Conservation (phyloP, 2,329 filamentous ascomycete species). For the Aspergillus hiratsukae region DNA sequence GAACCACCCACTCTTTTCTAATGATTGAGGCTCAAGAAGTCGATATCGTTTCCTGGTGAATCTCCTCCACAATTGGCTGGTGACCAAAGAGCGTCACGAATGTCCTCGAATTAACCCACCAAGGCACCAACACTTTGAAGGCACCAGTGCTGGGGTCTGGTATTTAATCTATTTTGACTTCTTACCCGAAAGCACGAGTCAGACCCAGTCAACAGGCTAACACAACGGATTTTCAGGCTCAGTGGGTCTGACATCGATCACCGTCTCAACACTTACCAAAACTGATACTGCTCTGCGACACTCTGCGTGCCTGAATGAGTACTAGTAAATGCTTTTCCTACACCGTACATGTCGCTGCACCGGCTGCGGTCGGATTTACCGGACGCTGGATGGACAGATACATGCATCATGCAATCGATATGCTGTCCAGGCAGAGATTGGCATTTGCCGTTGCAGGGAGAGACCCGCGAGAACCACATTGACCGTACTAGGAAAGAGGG, state of each 20-base stretch:
- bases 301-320: conserved; percentile 12
- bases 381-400: conserved; percentile 4
- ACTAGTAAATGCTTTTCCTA: conserved; percentile 16
- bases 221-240: conserved; percentile 9
- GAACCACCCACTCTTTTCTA: neutral
- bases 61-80: neutral
- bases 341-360: neutral
- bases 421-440: neutral
- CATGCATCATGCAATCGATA: conserved; percentile 6
- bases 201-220: conserved; percentile 8
- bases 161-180: conserved; percentile 15
- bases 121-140: neutral
- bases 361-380: conserved; percentile 4
- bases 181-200: conserved; percentile 1
- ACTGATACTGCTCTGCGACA: conserved; percentile 1
- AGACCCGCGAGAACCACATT: neutral
- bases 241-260: conserved; percentile 5
- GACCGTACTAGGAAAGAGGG: conserved; percentile 12
- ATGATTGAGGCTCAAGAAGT: neutral
- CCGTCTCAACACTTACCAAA: neutral
- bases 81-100: neutral
- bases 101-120: neutral
- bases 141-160: neutral
- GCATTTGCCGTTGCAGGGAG: neutral
- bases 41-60: neutral